Percentiles rank a stretch among this genome's conserved stretches.
Evolutionary conservation across 495 filamentous ascomycete species (phyloP).

Genomic region (Aeminium ludgeri): DNA sequence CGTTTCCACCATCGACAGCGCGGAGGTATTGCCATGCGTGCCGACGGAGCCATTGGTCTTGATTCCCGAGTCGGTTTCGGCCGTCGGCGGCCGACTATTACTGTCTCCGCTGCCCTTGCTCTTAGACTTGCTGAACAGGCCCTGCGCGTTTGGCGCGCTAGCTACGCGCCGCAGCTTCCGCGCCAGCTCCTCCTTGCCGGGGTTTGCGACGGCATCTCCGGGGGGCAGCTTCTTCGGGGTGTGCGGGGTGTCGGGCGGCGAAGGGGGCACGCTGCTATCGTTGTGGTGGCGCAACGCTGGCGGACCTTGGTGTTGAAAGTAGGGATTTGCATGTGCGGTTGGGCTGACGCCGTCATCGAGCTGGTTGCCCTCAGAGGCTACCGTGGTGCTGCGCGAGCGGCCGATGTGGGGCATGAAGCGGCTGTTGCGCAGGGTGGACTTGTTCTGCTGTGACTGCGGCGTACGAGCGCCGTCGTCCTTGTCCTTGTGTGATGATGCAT

Average conservation of each 20-base stretch:
- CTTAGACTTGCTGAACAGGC: conserved; percentile 42
- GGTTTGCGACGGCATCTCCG: conserved; percentile 61
- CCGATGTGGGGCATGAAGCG: conserved; percentile 62
- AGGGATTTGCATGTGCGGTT: conserved; percentile 88
- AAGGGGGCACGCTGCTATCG: conserved; percentile 84
- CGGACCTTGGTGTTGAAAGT: conserved; percentile 92
- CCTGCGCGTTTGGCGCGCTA: conserved; percentile 92
- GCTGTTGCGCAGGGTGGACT: conserved; percentile 61
- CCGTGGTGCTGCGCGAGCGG: conserved; percentile 68
- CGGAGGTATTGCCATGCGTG: conserved; percentile 36
- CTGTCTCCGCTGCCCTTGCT: conserved; percentile 37
- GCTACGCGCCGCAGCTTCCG: conserved; percentile 84
- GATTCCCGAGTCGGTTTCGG: conserved; percentile 60
- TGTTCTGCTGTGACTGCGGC: conserved; percentile 35
- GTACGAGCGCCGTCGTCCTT: conserved; percentile 29
- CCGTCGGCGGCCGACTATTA: conserved; percentile 51
- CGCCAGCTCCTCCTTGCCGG: conserved; percentile 79
- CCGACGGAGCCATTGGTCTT: conserved; percentile 17
- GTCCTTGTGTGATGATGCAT: conserved; percentile 16
- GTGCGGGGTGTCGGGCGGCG: conserved; percentile 77
- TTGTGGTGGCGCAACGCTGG: conserved; percentile 87
- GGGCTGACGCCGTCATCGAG: conserved; percentile 80
- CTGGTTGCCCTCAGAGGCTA: conserved; percentile 82
- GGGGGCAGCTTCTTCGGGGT: conserved; percentile 42
- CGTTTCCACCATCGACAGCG: conserved; percentile 40